These are phyloP conservation scores for Ophiobolus disseminans DNA, from an alignment of 2,329 filamentous ascomycete species.

Conservation along the genomic window DNA sequence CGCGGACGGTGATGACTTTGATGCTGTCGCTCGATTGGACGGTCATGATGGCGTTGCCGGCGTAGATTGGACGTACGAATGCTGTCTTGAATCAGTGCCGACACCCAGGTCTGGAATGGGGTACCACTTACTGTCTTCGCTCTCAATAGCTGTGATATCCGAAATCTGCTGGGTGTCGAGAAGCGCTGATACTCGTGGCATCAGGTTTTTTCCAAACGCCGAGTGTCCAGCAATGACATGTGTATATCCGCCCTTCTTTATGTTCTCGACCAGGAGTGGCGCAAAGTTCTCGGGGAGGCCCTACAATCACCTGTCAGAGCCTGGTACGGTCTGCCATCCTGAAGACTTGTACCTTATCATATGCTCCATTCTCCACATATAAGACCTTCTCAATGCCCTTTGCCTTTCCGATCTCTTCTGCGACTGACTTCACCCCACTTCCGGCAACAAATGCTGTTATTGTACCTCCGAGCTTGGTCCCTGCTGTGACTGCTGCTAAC, in stretches of 20 bases:
- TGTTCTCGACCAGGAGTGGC: conserved; percentile 92
- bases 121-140: conserved; percentile 74
- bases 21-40: conserved; percentile 86
- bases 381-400: conserved; percentile 92
- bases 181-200: conserved; percentile 89
- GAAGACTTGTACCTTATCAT: conserved; percentile 77
- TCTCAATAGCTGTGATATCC: conserved; percentile 85
- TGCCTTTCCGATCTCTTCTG: conserved; percentile 85
- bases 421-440: conserved; percentile 74
- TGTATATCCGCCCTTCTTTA: conserved; percentile 93
- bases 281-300: conserved; percentile 93
- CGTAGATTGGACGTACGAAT: conserved; percentile 96
- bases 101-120: neutral
- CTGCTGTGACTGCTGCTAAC: conserved; percentile 83
- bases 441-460: conserved; percentile 91
- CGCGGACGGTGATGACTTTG: conserved; percentile 91
- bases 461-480: conserved; percentile 82
- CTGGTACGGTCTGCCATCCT: neutral
- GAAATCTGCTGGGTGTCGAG: conserved; percentile 93
- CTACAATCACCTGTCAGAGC: conserved; percentile 43
- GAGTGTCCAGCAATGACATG: conserved; percentile 91
- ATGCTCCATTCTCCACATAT: conserved; percentile 84
- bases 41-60: conserved; percentile 95
- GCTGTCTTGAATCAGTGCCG: conserved; percentile 52
- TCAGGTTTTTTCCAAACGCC: conserved; percentile 93